Conservation (phyloP, 1,284 basidiomycete species). For the Puccinia coronata region DNA sequence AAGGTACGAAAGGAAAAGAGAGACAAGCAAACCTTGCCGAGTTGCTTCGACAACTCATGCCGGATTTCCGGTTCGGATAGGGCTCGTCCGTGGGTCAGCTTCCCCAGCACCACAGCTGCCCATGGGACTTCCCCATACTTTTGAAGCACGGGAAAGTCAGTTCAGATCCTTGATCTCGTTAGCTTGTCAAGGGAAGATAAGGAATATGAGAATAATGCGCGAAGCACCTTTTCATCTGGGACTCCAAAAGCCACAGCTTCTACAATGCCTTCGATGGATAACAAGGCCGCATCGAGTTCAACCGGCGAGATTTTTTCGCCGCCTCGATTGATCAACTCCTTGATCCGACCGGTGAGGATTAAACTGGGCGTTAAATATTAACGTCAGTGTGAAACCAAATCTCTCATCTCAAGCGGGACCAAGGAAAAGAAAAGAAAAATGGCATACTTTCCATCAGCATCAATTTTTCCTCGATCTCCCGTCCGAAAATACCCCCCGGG, state of each 20-base stretch:
- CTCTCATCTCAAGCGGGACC: conserved; percentile 58
- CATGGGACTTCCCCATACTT: conserved; percentile 59
- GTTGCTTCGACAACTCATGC: conserved; percentile 55
- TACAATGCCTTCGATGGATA: conserved; percentile 62
- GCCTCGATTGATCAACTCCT: conserved; percentile 61
- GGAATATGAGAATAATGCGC: conserved; percentile 38
- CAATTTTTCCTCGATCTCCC: conserved; percentile 69
- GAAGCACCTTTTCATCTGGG: conserved; percentile 58
- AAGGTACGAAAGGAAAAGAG: neutral
- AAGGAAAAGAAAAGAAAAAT: neutral
- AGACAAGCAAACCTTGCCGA: conserved; percentile 51
- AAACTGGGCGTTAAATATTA: neutral
- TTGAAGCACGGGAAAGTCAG: neutral
- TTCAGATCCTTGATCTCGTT: neutral
- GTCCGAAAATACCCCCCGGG: conserved; percentile 64
- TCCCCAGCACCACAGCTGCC: conserved; percentile 58
- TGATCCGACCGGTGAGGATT: conserved; percentile 57
- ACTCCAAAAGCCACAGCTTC: conserved; percentile 63
- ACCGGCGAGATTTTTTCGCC: conserved; percentile 72
- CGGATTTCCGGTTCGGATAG: conserved; percentile 55
- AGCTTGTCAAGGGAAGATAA: neutral
- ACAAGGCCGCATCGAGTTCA: conserved; percentile 65
- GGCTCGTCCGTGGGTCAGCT: conserved; percentile 36
- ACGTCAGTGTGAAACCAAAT: conserved; percentile 58
- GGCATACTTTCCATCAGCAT: conserved; percentile 63